phyloP scores from a whole-genome alignment of 371 early-diverging fungal genomes.

The Mucor irregularis region DNA sequence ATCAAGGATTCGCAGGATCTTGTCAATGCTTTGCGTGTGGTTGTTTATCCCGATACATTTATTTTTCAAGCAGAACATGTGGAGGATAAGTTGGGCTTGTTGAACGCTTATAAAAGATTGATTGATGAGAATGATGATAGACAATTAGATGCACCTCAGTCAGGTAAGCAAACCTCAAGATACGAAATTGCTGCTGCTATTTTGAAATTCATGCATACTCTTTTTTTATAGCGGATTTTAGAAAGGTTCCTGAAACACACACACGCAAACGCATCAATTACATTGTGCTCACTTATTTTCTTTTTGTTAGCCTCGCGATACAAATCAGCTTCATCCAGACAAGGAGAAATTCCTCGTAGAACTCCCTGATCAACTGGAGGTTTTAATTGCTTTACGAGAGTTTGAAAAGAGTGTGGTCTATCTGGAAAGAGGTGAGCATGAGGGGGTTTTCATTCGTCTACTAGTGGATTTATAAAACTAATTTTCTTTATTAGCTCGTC shows the following conservation, averaged over 20 bases:
- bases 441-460: no score
- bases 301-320: slow-evolving; percentile 3
- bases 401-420: slow-evolving; percentile 78
- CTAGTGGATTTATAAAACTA: no score
- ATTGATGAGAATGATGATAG: slow-evolving; percentile 63
- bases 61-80: slow-evolving; percentile 71
- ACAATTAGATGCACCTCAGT: slow-evolving; percentile 40
- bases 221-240: slow-evolving; percentile 2
- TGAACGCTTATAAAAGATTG: slow-evolving; percentile 67
- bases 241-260: slow-evolving; percentile 5
- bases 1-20: slow-evolving; percentile 70
- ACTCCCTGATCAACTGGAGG: slow-evolving; percentile 84
- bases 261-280: neutral
- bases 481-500: slow-evolving; percentile 42
- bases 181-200: neutral
- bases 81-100: slow-evolving; percentile 73
- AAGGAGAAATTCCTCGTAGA: slow-evolving; percentile 72
- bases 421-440: slow-evolving; percentile 66
- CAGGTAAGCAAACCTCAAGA: slow-evolving; percentile 4
- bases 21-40: slow-evolving; percentile 65
- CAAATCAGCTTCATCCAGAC: slow-evolving; percentile 22
- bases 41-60: slow-evolving; percentile 73
- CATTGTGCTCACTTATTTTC: neutral
- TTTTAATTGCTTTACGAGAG: slow-evolving; percentile 85
- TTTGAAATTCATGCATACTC: neutral